Evolutionary conservation across 2,329 filamentous ascomycete genomes (phyloP), one percentile per base, ranked within the genome.

Genomic region (Diaporthe sp.): DNA sequence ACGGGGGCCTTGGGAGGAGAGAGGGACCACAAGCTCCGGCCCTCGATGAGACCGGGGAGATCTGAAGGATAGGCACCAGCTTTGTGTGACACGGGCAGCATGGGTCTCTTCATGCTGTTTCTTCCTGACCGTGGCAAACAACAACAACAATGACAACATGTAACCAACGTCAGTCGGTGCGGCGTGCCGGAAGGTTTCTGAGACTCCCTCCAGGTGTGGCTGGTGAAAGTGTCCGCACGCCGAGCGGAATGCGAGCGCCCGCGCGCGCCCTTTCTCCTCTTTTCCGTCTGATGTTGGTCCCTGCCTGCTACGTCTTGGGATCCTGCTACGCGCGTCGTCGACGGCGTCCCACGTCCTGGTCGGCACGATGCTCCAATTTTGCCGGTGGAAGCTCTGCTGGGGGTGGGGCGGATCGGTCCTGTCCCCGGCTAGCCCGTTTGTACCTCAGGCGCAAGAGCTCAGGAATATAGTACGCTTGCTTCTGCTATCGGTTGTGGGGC

Each of bases 71-170:
- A 28, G 65, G 65, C 49, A 70, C 49, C 65, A n/a, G 49, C 65
- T 39, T 28, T 55, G 62, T 55, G 65, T 55, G 46, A 55, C 65
- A 39, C 34, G 31, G 19, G n/a, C 28, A 70, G 65, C 65, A 70
- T 31, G 65, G 65, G 65, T 13, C 28, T 51, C n/a, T 31, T 70
- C 65, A 70, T 70, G 34, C 65, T 42, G 65, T 68, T 28, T 68
- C 22, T 53, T 10, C 31, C 19, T 49, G 28, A 8, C 44, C 28
- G 61, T 31, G 62, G 22, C 42, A 49, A 49, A 34, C 42, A 34
- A 34, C 17, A 46, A 4, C 58, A 57, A 19, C 53, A 57, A 57
- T 9, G 39, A 39, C 46, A 68, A 68, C 65, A 67, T 49, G 61
- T 25, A 67, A 49, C 42, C 61, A 49, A 49, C 10, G 19, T 22